Conservation (phyloP, 140 eudicot genomes). For the Flaveria floridana region DNA sequence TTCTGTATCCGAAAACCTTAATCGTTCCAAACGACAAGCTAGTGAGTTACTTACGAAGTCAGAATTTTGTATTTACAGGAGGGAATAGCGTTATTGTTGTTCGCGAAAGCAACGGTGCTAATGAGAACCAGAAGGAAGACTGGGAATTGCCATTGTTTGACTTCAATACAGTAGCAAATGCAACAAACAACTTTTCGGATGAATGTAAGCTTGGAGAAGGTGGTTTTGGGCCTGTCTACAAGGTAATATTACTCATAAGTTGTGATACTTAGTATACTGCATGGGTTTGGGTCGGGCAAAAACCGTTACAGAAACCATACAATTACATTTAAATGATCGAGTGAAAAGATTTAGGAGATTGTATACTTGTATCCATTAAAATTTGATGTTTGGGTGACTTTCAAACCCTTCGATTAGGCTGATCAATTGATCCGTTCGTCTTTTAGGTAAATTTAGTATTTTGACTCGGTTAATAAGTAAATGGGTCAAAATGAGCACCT, state of each 20-base stretch:
- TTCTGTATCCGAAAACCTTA: background rate
- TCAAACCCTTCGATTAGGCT: background rate
- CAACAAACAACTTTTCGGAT: constrained; percentile 54
- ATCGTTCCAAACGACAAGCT: background rate
- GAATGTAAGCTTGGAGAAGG: constrained; percentile 53
- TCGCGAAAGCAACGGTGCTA: constrained; percentile 20
- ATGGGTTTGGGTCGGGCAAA: background rate
- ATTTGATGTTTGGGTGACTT: background rate
- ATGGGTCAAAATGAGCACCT: background rate
- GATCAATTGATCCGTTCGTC: background rate
- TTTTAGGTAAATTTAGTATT: background rate
- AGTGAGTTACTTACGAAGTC: background rate
- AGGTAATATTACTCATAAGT: constrained; percentile 36
- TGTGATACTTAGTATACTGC: background rate
- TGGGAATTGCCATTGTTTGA: constrained; percentile 47
- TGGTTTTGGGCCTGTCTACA: constrained; percentile 61
- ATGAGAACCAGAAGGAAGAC: constrained; percentile 31
- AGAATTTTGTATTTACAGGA: constrained; percentile 20
- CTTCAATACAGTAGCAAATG: constrained; percentile 38
- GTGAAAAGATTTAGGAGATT: background rate
- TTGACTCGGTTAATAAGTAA: background rate
- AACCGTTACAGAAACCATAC: background rate
- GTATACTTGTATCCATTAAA: background rate
- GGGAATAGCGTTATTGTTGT: background rate
- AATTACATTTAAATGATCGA: background rate